Evolutionary conservation across 306 rosid genomes (phyloP).

Genomic region (Malus orientalis): DNA sequence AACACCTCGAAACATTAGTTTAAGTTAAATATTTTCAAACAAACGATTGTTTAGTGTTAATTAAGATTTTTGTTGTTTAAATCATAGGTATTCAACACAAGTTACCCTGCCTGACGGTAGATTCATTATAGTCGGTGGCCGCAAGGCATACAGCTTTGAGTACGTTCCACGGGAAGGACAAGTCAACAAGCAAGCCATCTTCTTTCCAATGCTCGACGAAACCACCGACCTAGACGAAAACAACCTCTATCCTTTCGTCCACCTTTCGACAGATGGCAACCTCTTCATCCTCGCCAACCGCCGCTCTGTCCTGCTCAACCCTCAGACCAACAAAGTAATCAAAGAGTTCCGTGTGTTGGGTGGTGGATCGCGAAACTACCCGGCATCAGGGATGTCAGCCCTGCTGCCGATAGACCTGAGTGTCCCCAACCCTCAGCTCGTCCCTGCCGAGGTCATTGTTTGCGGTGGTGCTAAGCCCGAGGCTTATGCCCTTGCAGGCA

Average conservation of each 20-base stretch:
- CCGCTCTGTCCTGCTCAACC: slow-evolving; percentile 61
- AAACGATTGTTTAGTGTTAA: not conserved
- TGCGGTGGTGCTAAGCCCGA: slow-evolving; percentile 66
- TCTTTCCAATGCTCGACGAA: slow-evolving; percentile 50
- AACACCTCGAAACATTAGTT: too few relatives aligned
- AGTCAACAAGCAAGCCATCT: not conserved
- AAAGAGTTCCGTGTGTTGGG: slow-evolving; percentile 40
- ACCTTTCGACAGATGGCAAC: slow-evolving; percentile 59
- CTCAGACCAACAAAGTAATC: slow-evolving; percentile 28
- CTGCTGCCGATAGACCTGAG: slow-evolving; percentile 56
- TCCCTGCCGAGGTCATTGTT: slow-evolving; percentile 49
- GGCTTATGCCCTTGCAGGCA: slow-evolving; percentile 33
- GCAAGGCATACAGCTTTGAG: slow-evolving; percentile 57
- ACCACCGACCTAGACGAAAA: slow-evolving; percentile 82
- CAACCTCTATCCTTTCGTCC: slow-evolving; percentile 79
- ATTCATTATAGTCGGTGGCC: slow-evolving; percentile 62
- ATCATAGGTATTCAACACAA: slow-evolving; percentile 64
- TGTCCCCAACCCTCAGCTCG: not conserved
- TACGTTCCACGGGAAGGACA: slow-evolving; percentile 48
- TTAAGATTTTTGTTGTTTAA: not conserved
- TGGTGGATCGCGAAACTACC: slow-evolving; percentile 82
- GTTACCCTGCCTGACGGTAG: slow-evolving; percentile 40
- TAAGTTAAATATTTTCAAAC: too few relatives aligned
- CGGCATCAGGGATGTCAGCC: slow-evolving; percentile 70
- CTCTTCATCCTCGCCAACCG: slow-evolving; percentile 69